A percentile compares a stretch with the other conserved stretches of the same genome.
Conservation (phyloP, 106 monocot genomes). For the Platanthera guangdongensis region DNA sequence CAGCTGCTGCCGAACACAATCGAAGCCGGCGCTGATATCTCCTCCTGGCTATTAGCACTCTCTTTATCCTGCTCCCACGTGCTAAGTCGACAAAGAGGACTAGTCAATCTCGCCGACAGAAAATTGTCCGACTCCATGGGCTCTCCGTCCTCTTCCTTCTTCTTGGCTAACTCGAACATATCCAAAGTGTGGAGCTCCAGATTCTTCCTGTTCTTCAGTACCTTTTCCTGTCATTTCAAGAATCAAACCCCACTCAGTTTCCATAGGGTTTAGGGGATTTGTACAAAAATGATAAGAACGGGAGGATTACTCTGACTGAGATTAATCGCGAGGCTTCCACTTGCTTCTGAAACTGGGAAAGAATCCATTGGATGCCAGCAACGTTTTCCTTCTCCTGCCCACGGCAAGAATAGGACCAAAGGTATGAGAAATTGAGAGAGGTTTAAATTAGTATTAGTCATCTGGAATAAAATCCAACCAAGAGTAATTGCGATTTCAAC, state of each 20-base stretch:
- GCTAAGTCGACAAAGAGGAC: conserved; percentile 23
- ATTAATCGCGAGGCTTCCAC: conserved; percentile 47
- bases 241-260: conserved; percentile 4
- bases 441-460: neutral
- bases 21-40: conserved; percentile 28
- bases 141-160: conserved; percentile 12
- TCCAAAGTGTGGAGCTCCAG: conserved; percentile 32
- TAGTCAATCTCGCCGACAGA: conserved; percentile 37
- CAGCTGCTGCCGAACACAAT: conserved; percentile 32
- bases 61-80: conserved; percentile 63
- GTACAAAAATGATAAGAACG: neutral
- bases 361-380: conserved; percentile 12
- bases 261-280: neutral
- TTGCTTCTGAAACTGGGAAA: conserved; percentile 51
- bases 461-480: neutral
- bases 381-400: conserved; percentile 27
- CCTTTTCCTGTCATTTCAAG: conserved; percentile 44
- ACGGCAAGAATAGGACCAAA: conserved; percentile 2
- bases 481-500: conserved; percentile 13
- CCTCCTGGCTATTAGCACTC: conserved; percentile 53
- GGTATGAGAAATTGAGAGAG: neutral
- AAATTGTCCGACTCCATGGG: conserved; percentile 20
- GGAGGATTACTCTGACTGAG: conserved; percentile 42
- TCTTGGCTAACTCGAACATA: conserved; percentile 30
- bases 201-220: conserved; percentile 47